A percentile compares a stretch with the other conserved stretches of the same genome.
These are phyloP conservation scores for Striga hermonthica DNA, from an alignment of 305 asterid species.

Conservation along the genomic window DNA sequence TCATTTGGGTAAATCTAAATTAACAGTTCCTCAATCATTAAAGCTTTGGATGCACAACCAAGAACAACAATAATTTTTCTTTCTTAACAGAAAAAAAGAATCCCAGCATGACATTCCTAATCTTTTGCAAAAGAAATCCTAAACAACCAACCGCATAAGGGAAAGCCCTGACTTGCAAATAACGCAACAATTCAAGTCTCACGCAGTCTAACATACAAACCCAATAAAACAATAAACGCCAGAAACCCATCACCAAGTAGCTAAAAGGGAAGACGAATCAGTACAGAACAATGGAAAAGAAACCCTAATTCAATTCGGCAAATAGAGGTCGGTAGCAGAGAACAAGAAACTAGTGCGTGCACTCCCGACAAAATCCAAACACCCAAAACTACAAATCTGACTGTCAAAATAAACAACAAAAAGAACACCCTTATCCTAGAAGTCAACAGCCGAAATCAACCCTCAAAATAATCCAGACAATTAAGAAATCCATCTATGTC, in stretches of 20 bases:
- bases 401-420: background rate
- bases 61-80: too few relatives aligned
- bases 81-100: background rate
- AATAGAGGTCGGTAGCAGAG: background rate
- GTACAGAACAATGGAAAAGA: background rate
- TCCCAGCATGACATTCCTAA: background rate
- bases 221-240: constrained; percentile 2
- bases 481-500: background rate
- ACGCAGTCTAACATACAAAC: background rate
- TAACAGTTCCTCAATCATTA: background rate
- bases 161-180: constrained; percentile 25
- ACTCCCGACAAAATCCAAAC: background rate
- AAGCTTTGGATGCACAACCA: background rate
- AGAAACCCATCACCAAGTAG: constrained; percentile 17
- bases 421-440: background rate
- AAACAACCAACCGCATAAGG: background rate
- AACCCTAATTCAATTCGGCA: constrained; percentile 17
- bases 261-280: background rate
- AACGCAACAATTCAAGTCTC: constrained; percentile 5
- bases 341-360: constrained; percentile 18
- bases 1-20: background rate
- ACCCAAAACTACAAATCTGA: constrained; percentile 21
- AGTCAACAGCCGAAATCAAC: constrained; percentile 11
- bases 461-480: background rate
- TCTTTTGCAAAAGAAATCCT: background rate